These are phyloP conservation scores for Pythium myriotylum DNA, from an alignment of 352 stramenopile genomes.

Conservation along the genomic window DNA sequence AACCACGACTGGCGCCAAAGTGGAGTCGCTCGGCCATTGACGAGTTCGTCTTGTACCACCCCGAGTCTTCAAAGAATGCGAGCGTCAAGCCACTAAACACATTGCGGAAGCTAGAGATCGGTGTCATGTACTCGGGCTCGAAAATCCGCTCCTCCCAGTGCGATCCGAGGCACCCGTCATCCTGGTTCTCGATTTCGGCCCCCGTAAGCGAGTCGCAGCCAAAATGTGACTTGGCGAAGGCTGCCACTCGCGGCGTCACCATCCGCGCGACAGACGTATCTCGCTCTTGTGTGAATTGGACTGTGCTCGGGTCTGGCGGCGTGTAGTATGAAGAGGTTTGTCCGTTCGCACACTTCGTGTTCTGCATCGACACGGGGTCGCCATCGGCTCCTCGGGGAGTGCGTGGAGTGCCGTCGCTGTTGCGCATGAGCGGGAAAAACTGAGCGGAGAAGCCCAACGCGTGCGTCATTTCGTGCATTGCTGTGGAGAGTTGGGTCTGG, in stretches of 20 bases:
- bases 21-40: constrained; percentile 54
- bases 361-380: constrained; percentile 27
- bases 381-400: constrained; percentile 56
- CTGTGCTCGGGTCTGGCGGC: constrained; percentile 38
- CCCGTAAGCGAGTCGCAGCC: constrained; percentile 55
- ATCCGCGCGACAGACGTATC: constrained; percentile 63
- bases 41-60: constrained; percentile 74
- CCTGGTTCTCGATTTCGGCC: constrained; percentile 79
- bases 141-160: constrained; percentile 88
- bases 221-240: constrained; percentile 71
- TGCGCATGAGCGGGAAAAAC: constrained; percentile 78
- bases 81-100: constrained; percentile 71
- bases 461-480: constrained; percentile 84
- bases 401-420: constrained; percentile 62
- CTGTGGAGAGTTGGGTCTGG: constrained; percentile 63
- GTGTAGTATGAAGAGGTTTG: constrained; percentile 42
- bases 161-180: constrained; percentile 71
- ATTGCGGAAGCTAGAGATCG: constrained; percentile 76
- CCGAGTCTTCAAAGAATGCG: constrained; percentile 83
- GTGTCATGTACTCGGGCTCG: constrained; percentile 82
- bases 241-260: constrained; percentile 63
- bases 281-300: constrained; percentile 60
- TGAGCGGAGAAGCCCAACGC: constrained; percentile 77
- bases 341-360: constrained; percentile 56
- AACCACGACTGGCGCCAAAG: constrained; percentile 70